Evolutionary conservation across 306 rosid species (phyloP), one percentile per base, ranked within the genome.

Genomic region (Prunus kanzakura): DNA sequence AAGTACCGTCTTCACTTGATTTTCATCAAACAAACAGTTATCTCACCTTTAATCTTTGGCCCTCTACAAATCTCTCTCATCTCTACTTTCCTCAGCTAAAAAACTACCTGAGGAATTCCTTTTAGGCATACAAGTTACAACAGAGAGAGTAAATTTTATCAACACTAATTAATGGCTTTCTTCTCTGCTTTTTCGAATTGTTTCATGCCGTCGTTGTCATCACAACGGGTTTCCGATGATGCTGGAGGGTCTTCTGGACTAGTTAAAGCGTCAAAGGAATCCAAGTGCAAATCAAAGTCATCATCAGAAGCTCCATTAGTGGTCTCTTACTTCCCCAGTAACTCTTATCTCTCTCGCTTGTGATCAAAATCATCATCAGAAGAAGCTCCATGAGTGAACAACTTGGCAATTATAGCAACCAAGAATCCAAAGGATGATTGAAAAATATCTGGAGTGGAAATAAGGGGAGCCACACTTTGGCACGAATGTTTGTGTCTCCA

Each of bases 231-330:
- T 32, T 74, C 62, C 38, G 49, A 61, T 55, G 61, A 55, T 1
- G 27, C 13, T 8, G 27, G 43, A 13, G 52, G 51, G 14, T 47
- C 51, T 16, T 16, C 66, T 61, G 4, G 4, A 25, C 38, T 32
- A 32, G 25, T 13, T 20, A 25, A 10, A 15, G 43, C n/a, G 18
- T 25, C 49, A 63, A 51, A 30, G 72, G 8, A 49, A 5, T 46
- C 23, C 23, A 75, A 63, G 35, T 11, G 23, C 12, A 63, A 50
- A 30, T 5, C 61, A 55, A 61, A 13, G n/a, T 29, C 57, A 16
- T 41, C 60, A 51, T 49, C 52, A 2, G 43, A 2, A 64, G 72
- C 79, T 75, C 79, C 72, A 2, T 6, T 75, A 23, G 49, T 75
- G 11, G 63, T 75, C 3, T 64, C 79, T 41, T 2, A 51, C 43